A percentile compares a stretch with the other conserved stretches of the same genome.
Evolutionary conservation across 2,329 filamentous ascomycete genomes (phyloP).

Genomic region (Hypoxylon sp.): DNA sequence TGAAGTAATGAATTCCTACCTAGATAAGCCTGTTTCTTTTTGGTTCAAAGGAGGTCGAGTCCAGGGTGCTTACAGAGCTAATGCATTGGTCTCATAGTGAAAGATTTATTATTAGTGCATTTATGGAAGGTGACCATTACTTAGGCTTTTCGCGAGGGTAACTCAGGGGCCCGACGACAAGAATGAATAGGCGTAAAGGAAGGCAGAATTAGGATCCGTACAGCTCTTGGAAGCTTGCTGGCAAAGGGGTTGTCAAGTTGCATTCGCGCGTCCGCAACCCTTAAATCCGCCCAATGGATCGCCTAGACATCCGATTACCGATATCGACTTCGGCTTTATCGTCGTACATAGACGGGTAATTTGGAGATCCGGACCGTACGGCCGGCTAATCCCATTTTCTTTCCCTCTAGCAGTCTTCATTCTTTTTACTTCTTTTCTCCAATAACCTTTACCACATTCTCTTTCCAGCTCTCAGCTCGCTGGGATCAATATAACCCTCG

Average conservation of each 20-base stretch:
- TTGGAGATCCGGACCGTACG: background rate
- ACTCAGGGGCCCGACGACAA: background rate
- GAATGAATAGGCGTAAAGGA: background rate
- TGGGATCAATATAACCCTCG: too few relatives aligned
- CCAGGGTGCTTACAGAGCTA: background rate
- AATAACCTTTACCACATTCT: background rate
- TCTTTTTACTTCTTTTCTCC: background rate
- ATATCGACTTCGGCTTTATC: background rate
- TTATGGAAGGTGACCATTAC: background rate
- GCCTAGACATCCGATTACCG: background rate
- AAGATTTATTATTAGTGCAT: background rate
- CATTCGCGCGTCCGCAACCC: background rate
- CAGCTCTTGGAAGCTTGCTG: background rate
- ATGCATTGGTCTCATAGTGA: background rate
- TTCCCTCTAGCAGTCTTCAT: background rate
- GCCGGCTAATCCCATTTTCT: background rate
- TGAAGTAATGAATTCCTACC: background rate
- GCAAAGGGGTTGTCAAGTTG: background rate
- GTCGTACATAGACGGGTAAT: background rate
- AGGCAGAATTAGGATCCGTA: background rate
- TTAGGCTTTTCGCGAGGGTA: background rate
- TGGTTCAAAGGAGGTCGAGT: background rate
- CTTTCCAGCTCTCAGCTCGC: background rate
- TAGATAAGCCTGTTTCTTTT: background rate
- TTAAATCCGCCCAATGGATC: background rate